Evolutionary conservation across 2,329 filamentous ascomycete species (phyloP).

Genomic region (Trichocomaceae sp.): DNA sequence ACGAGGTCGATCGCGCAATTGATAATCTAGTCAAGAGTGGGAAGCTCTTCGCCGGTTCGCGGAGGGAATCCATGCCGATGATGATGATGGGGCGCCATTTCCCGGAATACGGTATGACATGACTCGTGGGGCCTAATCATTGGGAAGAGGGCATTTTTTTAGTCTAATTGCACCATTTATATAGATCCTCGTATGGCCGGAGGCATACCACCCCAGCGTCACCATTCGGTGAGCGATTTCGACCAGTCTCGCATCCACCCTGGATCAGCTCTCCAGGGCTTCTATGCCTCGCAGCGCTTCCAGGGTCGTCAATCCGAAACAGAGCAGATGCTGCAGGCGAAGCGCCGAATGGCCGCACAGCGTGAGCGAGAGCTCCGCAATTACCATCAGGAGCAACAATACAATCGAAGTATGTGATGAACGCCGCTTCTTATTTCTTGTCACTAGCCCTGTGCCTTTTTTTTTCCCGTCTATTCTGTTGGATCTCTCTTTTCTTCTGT

Average conservation of each 20-base stretch:
- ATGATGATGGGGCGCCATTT: constrained; percentile 55
- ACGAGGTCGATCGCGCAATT: constrained; percentile 92
- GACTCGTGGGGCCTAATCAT: constrained; percentile 25
- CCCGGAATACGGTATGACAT: constrained; percentile 55
- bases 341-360: constrained; percentile 98
- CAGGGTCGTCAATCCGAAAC: constrained; percentile 83
- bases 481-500: constrained; percentile 30
- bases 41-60: constrained; percentile 69
- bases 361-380: constrained; percentile 98
- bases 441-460: constrained; percentile 10
- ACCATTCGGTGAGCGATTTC: constrained; percentile 80
- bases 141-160: background rate
- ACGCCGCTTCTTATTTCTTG: constrained; percentile 23
- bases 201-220: constrained; percentile 59
- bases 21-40: constrained; percentile 96
- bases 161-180: constrained; percentile 14
- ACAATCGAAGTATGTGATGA: constrained; percentile 80
- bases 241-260: constrained; percentile 68
- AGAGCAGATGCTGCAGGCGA: constrained; percentile 98
- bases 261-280: constrained; percentile 78
- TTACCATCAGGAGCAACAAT: constrained; percentile 99
- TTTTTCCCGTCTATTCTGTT: constrained; percentile 31
- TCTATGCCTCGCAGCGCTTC: constrained; percentile 89
- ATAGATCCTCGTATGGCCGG: constrained; percentile 66
- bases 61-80: constrained; percentile 73